phyloP scores from a whole-genome alignment of 225 moss, liverwort and hornwort genomes.

The Neckera pumila region DNA sequence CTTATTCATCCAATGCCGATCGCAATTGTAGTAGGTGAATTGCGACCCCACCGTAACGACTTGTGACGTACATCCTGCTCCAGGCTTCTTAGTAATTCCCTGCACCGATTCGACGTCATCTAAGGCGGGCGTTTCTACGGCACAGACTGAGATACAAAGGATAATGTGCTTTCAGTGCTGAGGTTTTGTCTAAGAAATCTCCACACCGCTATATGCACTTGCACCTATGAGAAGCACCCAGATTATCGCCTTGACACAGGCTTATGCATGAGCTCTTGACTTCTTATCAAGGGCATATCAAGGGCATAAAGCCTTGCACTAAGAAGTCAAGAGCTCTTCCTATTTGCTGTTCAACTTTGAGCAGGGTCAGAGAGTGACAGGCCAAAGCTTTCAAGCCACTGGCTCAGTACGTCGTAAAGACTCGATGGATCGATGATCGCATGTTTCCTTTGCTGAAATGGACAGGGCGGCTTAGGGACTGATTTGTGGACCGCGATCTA shows the following conservation, averaged over 20 bases:
- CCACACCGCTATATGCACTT: too few relatives aligned
- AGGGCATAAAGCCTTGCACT: too few relatives aligned
- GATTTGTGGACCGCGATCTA: neutral
- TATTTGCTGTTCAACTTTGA: neutral
- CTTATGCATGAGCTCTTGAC: too few relatives aligned
- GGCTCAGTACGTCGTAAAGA: neutral
- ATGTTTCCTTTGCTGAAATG: neutral
- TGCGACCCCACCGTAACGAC: neutral
- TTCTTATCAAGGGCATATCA: too few relatives aligned
- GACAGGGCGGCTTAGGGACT: neutral
- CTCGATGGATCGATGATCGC: neutral
- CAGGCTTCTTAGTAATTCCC: neutral
- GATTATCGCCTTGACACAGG: neutral
- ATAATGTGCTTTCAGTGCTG: neutral
- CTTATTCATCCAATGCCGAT: neutral
- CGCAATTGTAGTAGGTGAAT: neutral
- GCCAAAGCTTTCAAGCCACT: neutral
- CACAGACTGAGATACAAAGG: neutral
- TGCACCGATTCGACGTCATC: neutral
- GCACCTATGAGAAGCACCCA: neutral
- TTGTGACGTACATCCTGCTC: neutral
- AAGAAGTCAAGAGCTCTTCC: neutral
- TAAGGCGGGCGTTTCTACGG: neutral
- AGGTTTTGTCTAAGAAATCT: neutral
- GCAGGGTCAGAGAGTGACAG: neutral